Percentiles rank a stretch among this genome's conserved stretches.
phyloP scores from a whole-genome alignment of 176 grass and related monocot species.

The Eremochloa ophiuroides region DNA sequence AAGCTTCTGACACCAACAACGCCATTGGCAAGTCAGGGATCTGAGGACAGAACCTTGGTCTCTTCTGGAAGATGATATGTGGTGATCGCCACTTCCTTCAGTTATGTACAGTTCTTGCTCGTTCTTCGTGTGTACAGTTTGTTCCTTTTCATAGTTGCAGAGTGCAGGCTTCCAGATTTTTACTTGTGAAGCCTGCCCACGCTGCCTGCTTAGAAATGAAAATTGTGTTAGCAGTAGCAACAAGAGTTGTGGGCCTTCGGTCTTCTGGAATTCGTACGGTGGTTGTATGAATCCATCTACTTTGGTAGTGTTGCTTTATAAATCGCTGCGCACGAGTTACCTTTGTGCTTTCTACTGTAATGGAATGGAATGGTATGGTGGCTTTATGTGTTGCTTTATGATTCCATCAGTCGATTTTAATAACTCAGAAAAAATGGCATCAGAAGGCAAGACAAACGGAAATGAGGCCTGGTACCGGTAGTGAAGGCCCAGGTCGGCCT shows the following conservation, averaged over 20 bases:
- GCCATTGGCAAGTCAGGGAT: neutral
- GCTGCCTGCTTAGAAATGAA: neutral
- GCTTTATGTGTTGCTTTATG: too few species aligned
- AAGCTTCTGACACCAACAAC: neutral
- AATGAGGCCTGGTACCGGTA: neutral
- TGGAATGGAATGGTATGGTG: neutral
- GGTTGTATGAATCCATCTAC: neutral
- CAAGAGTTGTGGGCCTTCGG: neutral
- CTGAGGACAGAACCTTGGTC: neutral
- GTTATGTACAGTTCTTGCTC: slow-evolving; percentile 47
- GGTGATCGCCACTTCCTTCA: neutral
- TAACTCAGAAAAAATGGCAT: neutral
- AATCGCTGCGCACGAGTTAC: neutral
- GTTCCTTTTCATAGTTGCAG: neutral
- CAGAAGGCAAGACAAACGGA: neutral
- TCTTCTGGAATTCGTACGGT: neutral
- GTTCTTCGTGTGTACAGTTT: slow-evolving; percentile 37
- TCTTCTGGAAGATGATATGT: neutral
- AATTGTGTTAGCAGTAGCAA: slow-evolving; percentile 15
- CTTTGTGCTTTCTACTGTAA: neutral
- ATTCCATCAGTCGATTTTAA: too few species aligned
- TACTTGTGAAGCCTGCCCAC: slow-evolving; percentile 21
- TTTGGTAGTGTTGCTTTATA: neutral
- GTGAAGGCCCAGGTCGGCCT: neutral
- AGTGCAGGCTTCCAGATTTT: slow-evolving; percentile 41